Base-by-base conservation (phyloP, 2,329 filamentous ascomycete species). In the Ophiocordyceps camponoti-floridani region DNA sequence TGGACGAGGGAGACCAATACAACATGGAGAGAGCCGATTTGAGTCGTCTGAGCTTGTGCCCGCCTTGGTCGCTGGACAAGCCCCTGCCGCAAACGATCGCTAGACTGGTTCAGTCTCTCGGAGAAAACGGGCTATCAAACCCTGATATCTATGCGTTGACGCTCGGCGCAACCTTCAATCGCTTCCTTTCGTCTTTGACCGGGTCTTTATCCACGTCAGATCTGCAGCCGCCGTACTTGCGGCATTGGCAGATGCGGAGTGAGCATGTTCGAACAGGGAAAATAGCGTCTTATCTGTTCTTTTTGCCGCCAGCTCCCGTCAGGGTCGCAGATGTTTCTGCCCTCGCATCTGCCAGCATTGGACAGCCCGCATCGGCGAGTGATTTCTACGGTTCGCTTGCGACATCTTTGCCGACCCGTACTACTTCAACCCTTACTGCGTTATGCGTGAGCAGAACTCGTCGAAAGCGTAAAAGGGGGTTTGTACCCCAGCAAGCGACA, bases 121-220 rank as follows among this genome's bases (percentile, higher is more conserved):
- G 54, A 19, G 49, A 53, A 2, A 45, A 47, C 4, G 61, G 61
- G 1, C 37, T 63, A 14, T 62, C 59, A 9, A 64, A 64, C 44
- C 59, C 60, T 0, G 60, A 62, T 40, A 52, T 64, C 5, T 62
- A 61, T 47, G 56, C 52, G 10, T 47, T 64, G 40, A 64, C 62
- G 2, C 46, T 63, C 3, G 62, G 62, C 2, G 49, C 56, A 18
- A 56, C 59, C 5, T 64, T 62, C 45, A 62, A 57, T 38, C 57
- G 62, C 19, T 62, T 57, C 41, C 51, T 64, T 7, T 62, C 62
- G 2, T 58, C 60, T 4, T 52, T 62, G 52, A 64, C 62, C 5
- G 56, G 56, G 4, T 56, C 58, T 11, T 52, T 63, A 37, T 57
- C 61, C 1, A 53, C 54, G 2, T 47, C 58, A 2, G 51, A 49